Conservation (phyloP, 345 rosid species). For the Citropsis articulata region DNA sequence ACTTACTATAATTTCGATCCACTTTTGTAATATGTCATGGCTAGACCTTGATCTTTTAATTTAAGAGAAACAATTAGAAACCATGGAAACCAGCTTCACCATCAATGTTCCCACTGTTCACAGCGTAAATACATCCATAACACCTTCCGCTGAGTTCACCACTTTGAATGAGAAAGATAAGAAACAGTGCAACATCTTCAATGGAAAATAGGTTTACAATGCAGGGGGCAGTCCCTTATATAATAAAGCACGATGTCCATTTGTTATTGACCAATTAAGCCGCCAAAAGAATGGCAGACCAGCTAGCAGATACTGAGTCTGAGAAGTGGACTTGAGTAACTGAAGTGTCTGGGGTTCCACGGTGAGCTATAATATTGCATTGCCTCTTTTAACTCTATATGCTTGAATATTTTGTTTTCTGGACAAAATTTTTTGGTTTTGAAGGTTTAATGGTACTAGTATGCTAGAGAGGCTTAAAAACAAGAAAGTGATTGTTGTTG, state of each 20-base stretch:
- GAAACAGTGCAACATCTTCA: conserved; percentile 33
- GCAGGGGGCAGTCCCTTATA: conserved; percentile 31
- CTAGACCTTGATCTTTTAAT: background rate
- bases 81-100: conserved; percentile 15
- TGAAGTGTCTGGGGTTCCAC: conserved; percentile 36
- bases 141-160: background rate
- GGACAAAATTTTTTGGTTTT: conserved; percentile 1
- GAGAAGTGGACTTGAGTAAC: conserved; percentile 55
- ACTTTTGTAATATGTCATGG: too few relatives aligned
- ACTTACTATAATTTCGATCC: too few relatives aligned
- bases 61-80: too few relatives aligned
- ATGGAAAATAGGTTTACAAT: conserved; percentile 55
- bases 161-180: background rate
- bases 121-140: background rate
- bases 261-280: conserved; percentile 43
- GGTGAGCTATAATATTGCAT: conserved; percentile 13
- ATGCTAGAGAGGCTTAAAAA: conserved; percentile 47
- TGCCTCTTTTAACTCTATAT: background rate
- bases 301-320: conserved; percentile 29
- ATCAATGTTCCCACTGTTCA: conserved; percentile 20
- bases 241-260: conserved; percentile 31
- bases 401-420: too few relatives aligned
- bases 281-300: conserved; percentile 49
- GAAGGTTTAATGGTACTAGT: conserved; percentile 43
- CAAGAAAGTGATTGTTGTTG: conserved; percentile 48